Base-by-base conservation (phyloP, 768 basidiomycete species). In the Mycena belliarum region DNA sequence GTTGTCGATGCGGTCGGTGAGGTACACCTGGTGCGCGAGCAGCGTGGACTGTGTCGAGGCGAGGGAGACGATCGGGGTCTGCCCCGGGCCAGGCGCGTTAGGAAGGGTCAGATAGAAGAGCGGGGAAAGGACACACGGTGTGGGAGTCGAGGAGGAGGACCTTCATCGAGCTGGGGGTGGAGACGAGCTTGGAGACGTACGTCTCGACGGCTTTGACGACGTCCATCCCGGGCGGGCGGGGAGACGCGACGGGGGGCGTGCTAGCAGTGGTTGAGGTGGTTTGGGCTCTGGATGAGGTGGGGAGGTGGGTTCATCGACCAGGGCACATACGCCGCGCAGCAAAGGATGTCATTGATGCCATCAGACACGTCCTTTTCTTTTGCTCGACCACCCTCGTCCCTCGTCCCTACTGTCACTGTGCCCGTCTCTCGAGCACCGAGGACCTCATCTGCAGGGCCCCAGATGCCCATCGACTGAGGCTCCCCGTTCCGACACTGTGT, bases 1-100 rank as follows among this genome's bases (percentile, higher is more conserved):
- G 79, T 98, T 98, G 79, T 98, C 97, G 68, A 99, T 93, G 53
- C 95, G 83, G 76, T 99, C 97, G 5, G 96, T 99, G 51, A 99
- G 83, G 75, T 99, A 99, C 41, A 98, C 93, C 70, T 99, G 95
- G 65, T 98, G 94, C 3, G 95, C 88, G 41, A 99, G 79, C 26
- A 99, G 80, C 10, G 87, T 89, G 3, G 95, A 94, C 70, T 98
- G 97, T 0, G 97, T 98, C 1, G 93, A 88, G 3, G 95, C 91
- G 18, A 98, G 80, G 4, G 95, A 98, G 7, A 99, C 88, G 59
- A 98, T 95, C 1, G 96, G 95, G 7, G 96, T 98, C 94, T 92
- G 61, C n/a, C 33, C 37, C 44, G 24, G 70, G 49, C 37, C 46
- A 49, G 47, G 40, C 33, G 50, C 20, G 63, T 55, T 35, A 40